Evolutionary conservation across 139 green algal species (phyloP), one percentile per base, ranked within the genome.

Genomic region (Nannochloris sp.): DNA sequence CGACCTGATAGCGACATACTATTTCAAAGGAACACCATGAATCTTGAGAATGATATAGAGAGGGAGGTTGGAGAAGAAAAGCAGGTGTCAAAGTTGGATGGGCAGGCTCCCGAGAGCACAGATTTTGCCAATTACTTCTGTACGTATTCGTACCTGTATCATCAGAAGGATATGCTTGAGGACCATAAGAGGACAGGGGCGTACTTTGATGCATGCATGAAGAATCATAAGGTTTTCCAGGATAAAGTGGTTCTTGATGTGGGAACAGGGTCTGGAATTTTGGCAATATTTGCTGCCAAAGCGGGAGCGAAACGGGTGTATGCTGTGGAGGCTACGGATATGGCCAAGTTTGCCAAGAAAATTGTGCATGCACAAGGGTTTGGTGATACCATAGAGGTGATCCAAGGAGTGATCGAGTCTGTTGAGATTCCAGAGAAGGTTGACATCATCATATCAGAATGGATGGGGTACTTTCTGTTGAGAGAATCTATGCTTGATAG

Each of bases 141-240:
- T 79, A 96, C 91, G 20, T 98, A 91, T 75, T 80, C 76, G 0
- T 98, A 86, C 60, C 73, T 98, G 10, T 97, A 96, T 49, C 91
- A 97, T 61, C 93, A 96, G 82, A 96, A 97, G 74, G 90, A 98
- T 57, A 97, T 99, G 92, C 79, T 99, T 26, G 90, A 96, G 67
- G 93, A 99, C 70, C 86, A 91, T 76, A 91, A 94, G 72, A 82
- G 93, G 16, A 99, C 95, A 13, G 86, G 88, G 3, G 87, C 89
- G 17, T 99, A 99, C 71, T 93, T 90, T 73, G 77, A 89, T 30
- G 77, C 82, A 0, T 76, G 88, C 56, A 75, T 85, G 58, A 68
- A 82, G 51, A 93, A 93, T 75, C 49, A 59, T 30, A 43, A 37
- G 4, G 60, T 77, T 28, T 93, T 93, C 55, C 37, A 63, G 25